A percentile compares a stretch with the other conserved stretches of the same genome.
phyloP scores from a whole-genome alignment of 2,329 filamentous ascomycete species.

The Microdochium bolleyi region DNA sequence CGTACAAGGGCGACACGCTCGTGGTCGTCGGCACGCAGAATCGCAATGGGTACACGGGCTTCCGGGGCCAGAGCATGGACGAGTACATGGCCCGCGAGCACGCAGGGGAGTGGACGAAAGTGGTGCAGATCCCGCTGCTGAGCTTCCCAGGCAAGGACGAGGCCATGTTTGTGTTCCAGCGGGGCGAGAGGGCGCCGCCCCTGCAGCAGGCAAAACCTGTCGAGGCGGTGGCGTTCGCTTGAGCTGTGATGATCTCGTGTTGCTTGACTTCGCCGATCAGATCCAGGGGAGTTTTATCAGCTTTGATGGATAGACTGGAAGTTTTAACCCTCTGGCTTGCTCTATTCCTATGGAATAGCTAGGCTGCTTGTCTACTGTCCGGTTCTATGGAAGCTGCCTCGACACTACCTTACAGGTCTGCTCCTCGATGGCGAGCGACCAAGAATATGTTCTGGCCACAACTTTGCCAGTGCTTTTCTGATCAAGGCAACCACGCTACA shows the following conservation, averaged over 20 bases:
- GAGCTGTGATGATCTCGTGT: no score
- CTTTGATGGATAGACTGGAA: no score
- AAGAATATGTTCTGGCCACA: background rate
- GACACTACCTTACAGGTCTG: no score
- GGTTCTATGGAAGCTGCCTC: no score
- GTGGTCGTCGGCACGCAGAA: constrained; percentile 72
- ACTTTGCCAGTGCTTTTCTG: background rate
- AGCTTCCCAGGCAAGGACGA: constrained; percentile 75
- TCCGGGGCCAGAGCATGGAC: constrained; percentile 54
- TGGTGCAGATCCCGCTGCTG: constrained; percentile 58
- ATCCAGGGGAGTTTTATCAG: no score
- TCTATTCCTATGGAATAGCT: no score
- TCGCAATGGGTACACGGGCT: constrained; percentile 65
- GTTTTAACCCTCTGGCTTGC: no score
- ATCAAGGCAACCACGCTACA: constrained; percentile 1
- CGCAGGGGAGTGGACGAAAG: constrained; percentile 44
- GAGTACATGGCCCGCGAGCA: constrained; percentile 56
- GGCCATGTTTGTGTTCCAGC: constrained; percentile 59
- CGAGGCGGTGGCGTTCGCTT: background rate
- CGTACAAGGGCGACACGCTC: constrained; percentile 55
- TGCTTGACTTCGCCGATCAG: no score
- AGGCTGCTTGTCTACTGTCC: no score
- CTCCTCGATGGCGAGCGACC: background rate
- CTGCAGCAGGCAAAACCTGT: background rate
- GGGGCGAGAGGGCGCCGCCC: constrained; percentile 28